phyloP scores from a whole-genome alignment of 371 early-diverging fungal genomes.

The Haplosporangium sp. region DNA sequence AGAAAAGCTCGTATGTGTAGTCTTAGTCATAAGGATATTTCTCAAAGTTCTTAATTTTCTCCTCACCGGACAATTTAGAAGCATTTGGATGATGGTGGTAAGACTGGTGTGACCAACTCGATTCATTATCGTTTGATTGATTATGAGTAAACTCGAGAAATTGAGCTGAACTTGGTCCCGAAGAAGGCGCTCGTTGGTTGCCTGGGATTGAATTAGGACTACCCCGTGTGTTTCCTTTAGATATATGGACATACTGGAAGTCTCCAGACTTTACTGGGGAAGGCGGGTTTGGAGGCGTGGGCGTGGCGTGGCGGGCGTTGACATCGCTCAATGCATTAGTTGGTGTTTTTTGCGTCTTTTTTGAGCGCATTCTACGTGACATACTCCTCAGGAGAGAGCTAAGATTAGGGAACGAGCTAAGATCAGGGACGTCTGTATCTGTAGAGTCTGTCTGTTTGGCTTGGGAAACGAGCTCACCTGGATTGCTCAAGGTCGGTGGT shows the following conservation, averaged over 20 bases:
- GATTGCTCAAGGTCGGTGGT: no score
- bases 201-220: neutral
- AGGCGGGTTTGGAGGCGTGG: neutral
- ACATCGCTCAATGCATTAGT: neutral
- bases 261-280: neutral
- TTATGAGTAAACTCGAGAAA: neutral
- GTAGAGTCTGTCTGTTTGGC: neutral
- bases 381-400: neutral
- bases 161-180: neutral
- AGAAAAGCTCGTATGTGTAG: neutral
- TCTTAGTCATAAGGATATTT: neutral
- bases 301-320: neutral
- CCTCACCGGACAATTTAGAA: neutral
- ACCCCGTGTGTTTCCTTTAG: neutral
- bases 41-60: neutral
- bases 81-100: no score
- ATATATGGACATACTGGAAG: neutral
- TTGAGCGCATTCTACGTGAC: neutral
- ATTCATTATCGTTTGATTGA: neutral
- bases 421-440: no score
- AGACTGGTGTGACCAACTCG: neutral
- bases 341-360: neutral
- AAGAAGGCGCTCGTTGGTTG: neutral
- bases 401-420: neutral
- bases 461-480: no score